Base-by-base conservation (phyloP, 768 basidiomycete species). In the Pleurotus eryngii region DNA sequence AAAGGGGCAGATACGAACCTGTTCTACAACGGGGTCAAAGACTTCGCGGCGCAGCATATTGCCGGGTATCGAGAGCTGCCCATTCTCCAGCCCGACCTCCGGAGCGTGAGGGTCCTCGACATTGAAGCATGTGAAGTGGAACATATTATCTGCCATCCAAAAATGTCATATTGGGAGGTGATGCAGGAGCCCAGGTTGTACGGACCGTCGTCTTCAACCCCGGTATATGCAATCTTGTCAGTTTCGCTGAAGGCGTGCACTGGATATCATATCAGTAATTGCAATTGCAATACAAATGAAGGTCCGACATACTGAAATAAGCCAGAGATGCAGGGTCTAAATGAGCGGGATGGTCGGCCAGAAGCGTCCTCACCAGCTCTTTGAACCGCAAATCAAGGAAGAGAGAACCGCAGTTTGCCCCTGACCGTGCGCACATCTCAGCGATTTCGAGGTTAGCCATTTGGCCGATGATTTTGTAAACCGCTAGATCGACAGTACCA, bases 91-190 rank as follows among this genome's bases (percentile, higher is more conserved):
- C 1, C 92, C 92, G 20, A 93, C 89, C 22, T 80, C 76, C 1
- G 87, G 81, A 68, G 95, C 92, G 64, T 92, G 81, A 6, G 87
- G 84, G 66, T 92, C 90, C 62, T 90, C 86, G 14, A 87, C 84
- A 51, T 94, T 94, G 78, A 95, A 95, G 70, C 90, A 93, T 30
- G 86, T 93, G 70, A 94, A 95, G 67, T 90, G 85, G 74, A 94
- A 94, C 76, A 86, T 87, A 56, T 83, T 86, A 26, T 86, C 92
- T 30, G 20, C n/a, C 35, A 40, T 9, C 26, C 30, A 35, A 35
- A 35, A 35, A 27, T 40, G 15, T 38, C 5, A 42, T 43, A 22
- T 27, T 1, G 5, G 27, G 14, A 15, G 24, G 5, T n/a, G 20
- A 0, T 46, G 30, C 18, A 35, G 15, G 24, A 46, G 6, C 14